Evolutionary conservation across 108 stramenopile species (phyloP), one percentile per base, ranked within the genome.

Genomic region (Stephanodiscus triporus): DNA sequence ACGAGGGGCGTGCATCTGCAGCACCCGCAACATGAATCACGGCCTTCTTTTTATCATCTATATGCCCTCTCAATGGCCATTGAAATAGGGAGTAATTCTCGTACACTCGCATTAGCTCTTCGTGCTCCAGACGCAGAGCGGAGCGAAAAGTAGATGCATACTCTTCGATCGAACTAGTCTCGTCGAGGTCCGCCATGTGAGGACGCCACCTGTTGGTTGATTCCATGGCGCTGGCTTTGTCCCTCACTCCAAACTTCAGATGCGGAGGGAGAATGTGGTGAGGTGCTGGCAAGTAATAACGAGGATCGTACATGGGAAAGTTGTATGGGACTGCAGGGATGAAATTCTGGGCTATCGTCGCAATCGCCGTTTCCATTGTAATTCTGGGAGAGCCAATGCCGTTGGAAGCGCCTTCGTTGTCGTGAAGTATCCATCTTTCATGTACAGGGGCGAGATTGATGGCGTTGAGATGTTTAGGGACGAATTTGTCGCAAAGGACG

Each of bases 1-100:
- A 49, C 24, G 86, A 62, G 4, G 91, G 91, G 14, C 76, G 71
- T 20, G 82, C 88, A 67, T 92, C 88, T 11, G 82, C 61, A 49
- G 89, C 87, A 9, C 91, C 91, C 19, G 58, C 58, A 27, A 77
- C 24, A n/a, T 50, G 37, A 20, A 82, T 58, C 38, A 16, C 23
- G 1, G 66, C 76, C 29, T 45, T 57, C 14, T 70, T 73, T 59
- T 61, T 10, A 26, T 53, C 36, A 22, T 29, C 34, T 9, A 51
- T 59, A 22, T 70, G 22, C 9, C 43, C 56, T 13, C 48, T 26
- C 20, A 80, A 11, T n/a, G 37, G n/a, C 30, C 51, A 48, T 4
- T 65, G 24, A 22, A 74, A 69, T 9, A 80, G 27, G 23, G 80
- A 80, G 43, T 74, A 80, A 4, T 73, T 61, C 42, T 80, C 80